A percentile compares a stretch with the other conserved stretches of the same genome.
phyloP scores from a whole-genome alignment of 2,329 filamentous ascomycete species.

The Incumbomyces delicatus region DNA sequence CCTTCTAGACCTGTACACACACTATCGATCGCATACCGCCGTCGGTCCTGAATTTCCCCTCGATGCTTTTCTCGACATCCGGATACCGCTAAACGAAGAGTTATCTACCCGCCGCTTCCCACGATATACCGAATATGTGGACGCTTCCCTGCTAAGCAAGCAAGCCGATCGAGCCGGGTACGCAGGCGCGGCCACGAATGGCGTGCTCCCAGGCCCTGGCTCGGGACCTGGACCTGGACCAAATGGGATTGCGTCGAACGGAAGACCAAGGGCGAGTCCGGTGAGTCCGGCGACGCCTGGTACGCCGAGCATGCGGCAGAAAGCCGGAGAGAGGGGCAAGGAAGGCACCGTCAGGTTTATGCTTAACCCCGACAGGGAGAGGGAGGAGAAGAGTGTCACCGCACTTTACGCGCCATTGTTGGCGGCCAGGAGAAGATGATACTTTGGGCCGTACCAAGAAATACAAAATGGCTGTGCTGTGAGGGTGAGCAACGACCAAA shows the following conservation, averaged over 20 bases:
- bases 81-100: conserved; percentile 78
- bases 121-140: conserved; percentile 51
- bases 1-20: conserved; percentile 82
- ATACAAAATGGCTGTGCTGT: too few species aligned
- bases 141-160: conserved; percentile 27
- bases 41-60: conserved; percentile 64
- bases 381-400: conserved; percentile 43
- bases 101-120: conserved; percentile 53
- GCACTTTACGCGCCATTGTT: neutral
- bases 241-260: conserved; percentile 9
- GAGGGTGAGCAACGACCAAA: too few species aligned
- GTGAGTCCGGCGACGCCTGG: conserved; percentile 7
- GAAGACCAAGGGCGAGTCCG: conserved; percentile 3
- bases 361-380: conserved; percentile 67
- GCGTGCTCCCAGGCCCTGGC: neutral
- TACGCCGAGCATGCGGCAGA: conserved; percentile 15
- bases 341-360: conserved; percentile 83
- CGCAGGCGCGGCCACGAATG: conserved; percentile 3
- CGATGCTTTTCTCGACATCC: conserved; percentile 72
- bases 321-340: conserved; percentile 35
- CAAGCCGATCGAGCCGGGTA: conserved; percentile 18
- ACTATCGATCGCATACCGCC: conserved; percentile 64
- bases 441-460: too few species aligned
- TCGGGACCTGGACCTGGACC: neutral
- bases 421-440: conserved; percentile 2